Percentiles rank a stretch among this genome's conserved stretches.
phyloP scores from a whole-genome alignment of 2,329 filamentous ascomycete species.

The Penicillium sp. region DNA sequence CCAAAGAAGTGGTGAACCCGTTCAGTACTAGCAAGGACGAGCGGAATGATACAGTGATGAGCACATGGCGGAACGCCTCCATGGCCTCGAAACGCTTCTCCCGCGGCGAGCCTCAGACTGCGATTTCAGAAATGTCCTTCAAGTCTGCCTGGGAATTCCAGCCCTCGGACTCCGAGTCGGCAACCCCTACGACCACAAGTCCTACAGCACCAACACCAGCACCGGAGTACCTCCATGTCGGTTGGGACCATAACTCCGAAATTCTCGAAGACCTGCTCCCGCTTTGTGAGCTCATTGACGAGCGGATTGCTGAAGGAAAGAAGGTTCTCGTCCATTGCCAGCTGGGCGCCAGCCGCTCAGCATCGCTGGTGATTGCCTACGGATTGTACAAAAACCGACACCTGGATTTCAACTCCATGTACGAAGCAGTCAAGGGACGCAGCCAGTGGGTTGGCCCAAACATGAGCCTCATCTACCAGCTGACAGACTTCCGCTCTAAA shows the following conservation, averaged over 20 bases:
- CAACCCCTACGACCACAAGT: conserved; percentile 34
- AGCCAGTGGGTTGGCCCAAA: conserved; percentile 69
- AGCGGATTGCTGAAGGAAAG: conserved; percentile 57
- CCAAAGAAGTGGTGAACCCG: conserved; percentile 64
- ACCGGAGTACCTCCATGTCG: conserved; percentile 66
- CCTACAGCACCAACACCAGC: conserved; percentile 33
- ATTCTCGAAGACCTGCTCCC: conserved; percentile 62
- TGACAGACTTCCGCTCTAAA: conserved; percentile 60
- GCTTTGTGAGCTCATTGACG: conserved; percentile 62
- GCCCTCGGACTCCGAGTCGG: conserved; percentile 29
- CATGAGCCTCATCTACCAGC: conserved; percentile 68
- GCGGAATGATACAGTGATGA: conserved; percentile 42
- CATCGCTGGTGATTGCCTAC: conserved; percentile 66
- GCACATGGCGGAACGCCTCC: conserved; percentile 51
- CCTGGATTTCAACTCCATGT: conserved; percentile 64
- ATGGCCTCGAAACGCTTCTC: conserved; percentile 34
- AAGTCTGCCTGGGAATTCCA: conserved; percentile 52
- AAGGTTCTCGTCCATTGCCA: conserved; percentile 65
- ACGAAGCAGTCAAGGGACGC: conserved; percentile 61
- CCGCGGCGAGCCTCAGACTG: conserved; percentile 45
- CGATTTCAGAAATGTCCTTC: conserved; percentile 48
- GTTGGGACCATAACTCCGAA: conserved; percentile 68
- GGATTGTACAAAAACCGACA: conserved; percentile 63
- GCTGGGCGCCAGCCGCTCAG: conserved; percentile 64
- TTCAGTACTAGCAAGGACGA: conserved; percentile 43